Evolutionary conservation across 2,329 filamentous ascomycete genomes (phyloP).

Genomic region (Aspergillus ustus): DNA sequence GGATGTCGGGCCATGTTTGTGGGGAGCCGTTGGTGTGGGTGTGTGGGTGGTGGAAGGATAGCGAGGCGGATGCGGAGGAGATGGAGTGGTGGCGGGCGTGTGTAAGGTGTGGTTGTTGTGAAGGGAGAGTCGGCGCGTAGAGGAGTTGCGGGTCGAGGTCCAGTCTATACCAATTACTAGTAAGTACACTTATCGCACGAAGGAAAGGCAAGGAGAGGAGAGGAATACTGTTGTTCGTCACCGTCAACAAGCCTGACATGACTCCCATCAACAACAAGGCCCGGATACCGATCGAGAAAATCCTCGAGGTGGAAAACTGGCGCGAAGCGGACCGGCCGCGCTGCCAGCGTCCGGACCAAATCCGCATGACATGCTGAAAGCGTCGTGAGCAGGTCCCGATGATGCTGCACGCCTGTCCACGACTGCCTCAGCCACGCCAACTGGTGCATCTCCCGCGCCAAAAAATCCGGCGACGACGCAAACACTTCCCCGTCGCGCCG

Average conservation of each 20-base stretch:
- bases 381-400: conserved; percentile 75
- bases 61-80: conserved; percentile 3
- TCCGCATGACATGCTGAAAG: conserved; percentile 80
- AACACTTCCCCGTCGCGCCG: conserved; percentile 64
- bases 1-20: conserved; percentile 23
- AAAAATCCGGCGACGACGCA: conserved; percentile 69
- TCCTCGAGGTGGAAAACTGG: conserved; percentile 84
- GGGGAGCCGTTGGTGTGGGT: conserved; percentile 23
- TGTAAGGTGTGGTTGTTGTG: conserved; percentile 22
- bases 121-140: conserved; percentile 22
- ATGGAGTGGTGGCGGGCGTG: conserved; percentile 7
- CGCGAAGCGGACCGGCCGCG: conserved; percentile 72
- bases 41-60: conserved; percentile 31
- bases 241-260: conserved; percentile 74
- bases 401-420: conserved; percentile 80
- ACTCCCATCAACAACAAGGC: conserved; percentile 72
- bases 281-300: conserved; percentile 83
- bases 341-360: conserved; percentile 73
- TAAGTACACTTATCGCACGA: not conserved
- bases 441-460: conserved; percentile 79
- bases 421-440: conserved; percentile 73
- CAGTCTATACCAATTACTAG: conserved; percentile 18
- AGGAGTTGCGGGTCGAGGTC: conserved; percentile 25
- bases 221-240: conserved; percentile 50
- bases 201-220: not conserved